Evolutionary conservation across 176 grass and related monocot genomes (phyloP).

Genomic region (Musa beccarii): DNA sequence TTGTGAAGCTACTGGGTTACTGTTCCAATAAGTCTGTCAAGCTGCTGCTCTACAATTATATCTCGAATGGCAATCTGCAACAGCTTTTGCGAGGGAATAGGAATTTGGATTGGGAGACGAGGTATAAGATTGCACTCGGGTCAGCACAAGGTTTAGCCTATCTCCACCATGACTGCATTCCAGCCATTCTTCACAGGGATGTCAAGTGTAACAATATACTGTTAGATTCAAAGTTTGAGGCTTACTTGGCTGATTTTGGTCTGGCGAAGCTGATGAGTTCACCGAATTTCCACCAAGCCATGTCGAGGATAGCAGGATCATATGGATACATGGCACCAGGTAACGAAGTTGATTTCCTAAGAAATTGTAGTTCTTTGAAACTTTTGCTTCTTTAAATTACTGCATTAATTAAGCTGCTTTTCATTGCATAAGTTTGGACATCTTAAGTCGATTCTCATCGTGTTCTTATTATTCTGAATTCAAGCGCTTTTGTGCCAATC

Average conservation of each 20-base stretch:
- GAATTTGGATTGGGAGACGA: constrained; percentile 77
- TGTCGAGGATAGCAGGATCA: constrained; percentile 78
- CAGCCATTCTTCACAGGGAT: constrained; percentile 76
- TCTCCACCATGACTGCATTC: constrained; percentile 84
- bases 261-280: constrained; percentile 94
- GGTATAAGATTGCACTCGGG: constrained; percentile 77
- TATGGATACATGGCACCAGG: constrained; percentile 99
- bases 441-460: too few species aligned
- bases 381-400: too few species aligned
- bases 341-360: constrained; percentile 2
- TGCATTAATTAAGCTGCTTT: too few species aligned
- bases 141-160: constrained; percentile 81
- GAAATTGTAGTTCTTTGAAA: not conserved
- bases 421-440: too few species aligned
- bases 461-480: too few species aligned
- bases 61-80: constrained; percentile 81
- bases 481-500: too few species aligned
- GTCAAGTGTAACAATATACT: constrained; percentile 97
- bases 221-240: constrained; percentile 75
- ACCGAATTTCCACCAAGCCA: constrained; percentile 79
- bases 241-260: constrained; percentile 91
- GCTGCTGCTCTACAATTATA: constrained; percentile 93
- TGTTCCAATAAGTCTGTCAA: constrained; percentile 90
- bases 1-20: constrained; percentile 81
- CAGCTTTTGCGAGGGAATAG: constrained; percentile 70